Percentiles rank a stretch among this genome's conserved stretches.
Conservation (phyloP, 2,329 filamentous ascomycete species). For the Ascochyta rabiei region DNA sequence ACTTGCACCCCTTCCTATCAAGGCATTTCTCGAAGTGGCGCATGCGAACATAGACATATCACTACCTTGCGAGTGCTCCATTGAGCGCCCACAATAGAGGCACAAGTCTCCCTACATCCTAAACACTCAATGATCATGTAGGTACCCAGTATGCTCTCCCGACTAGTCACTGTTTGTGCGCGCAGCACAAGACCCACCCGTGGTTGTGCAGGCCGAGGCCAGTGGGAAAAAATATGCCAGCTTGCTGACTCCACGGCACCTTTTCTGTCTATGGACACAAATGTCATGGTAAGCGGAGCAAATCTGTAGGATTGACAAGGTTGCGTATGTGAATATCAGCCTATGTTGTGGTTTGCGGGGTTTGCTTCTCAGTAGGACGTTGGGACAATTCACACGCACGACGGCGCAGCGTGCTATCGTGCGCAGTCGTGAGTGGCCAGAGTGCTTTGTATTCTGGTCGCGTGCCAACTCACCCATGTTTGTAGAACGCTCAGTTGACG, state of each 20-base stretch:
- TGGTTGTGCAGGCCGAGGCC: background rate
- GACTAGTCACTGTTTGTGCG: too few species aligned
- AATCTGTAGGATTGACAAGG: background rate
- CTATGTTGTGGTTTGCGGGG: conserved; percentile 31
- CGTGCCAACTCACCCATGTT: conserved; percentile 37
- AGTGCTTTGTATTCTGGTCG: conserved; percentile 29
- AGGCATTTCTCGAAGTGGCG: background rate
- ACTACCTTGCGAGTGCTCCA: background rate
- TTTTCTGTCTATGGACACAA: background rate
- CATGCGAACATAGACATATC: background rate
- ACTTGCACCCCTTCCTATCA: background rate
- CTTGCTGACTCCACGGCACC: background rate
- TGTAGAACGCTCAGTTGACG: conserved; percentile 26
- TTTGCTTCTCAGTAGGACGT: conserved; percentile 1
- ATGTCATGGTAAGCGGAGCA: background rate
- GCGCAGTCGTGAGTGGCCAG: conserved; percentile 36
- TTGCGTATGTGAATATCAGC: background rate
- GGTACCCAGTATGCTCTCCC: too few species aligned
- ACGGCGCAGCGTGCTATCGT: conserved; percentile 45
- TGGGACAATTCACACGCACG: conserved; percentile 43
- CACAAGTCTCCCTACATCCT: too few species aligned
- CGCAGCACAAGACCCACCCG: background rate
- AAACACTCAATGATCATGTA: too few species aligned
- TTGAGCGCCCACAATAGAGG: background rate
- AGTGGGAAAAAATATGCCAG: background rate